Conservation (phyloP, 768 basidiomycete species). For the Paxillus ammoniavirescens region DNA sequence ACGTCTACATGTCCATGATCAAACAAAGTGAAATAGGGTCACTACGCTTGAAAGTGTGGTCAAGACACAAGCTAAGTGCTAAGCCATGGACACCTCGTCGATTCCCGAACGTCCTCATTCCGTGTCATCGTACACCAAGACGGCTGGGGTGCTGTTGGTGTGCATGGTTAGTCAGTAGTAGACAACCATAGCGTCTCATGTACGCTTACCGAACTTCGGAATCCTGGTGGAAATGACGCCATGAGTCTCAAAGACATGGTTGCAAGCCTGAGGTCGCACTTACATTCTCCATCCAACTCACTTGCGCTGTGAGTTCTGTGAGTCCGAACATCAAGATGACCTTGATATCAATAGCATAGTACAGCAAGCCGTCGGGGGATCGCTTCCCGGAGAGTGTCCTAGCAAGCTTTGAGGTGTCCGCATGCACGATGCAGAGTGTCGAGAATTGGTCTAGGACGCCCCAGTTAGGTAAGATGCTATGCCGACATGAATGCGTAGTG, state of each 20-base stretch:
- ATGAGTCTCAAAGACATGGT: background rate
- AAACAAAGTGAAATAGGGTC: background rate
- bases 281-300: conserved; percentile 51
- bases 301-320: conserved; percentile 52
- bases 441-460: conserved; percentile 29
- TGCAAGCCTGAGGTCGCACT: conserved; percentile 10
- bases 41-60: background rate
- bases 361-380: conserved; percentile 21
- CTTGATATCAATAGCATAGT: conserved; percentile 28
- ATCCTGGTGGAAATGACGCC: conserved; percentile 24
- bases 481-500: background rate
- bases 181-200: background rate
- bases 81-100: no score
- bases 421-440: conserved; percentile 34
- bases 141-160: conserved; percentile 24
- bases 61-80: no score
- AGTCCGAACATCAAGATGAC: conserved; percentile 50
- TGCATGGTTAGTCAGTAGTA: background rate
- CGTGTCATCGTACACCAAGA: conserved; percentile 28
- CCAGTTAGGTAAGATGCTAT: background rate
- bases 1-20: no score
- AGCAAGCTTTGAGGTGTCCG: conserved; percentile 32
- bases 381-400: conserved; percentile 20
- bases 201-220: conserved; percentile 34
- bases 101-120: background rate